Base-by-base conservation (phyloP, 78 protist genomes). In the Capsaspora owczarzaki region DNA sequence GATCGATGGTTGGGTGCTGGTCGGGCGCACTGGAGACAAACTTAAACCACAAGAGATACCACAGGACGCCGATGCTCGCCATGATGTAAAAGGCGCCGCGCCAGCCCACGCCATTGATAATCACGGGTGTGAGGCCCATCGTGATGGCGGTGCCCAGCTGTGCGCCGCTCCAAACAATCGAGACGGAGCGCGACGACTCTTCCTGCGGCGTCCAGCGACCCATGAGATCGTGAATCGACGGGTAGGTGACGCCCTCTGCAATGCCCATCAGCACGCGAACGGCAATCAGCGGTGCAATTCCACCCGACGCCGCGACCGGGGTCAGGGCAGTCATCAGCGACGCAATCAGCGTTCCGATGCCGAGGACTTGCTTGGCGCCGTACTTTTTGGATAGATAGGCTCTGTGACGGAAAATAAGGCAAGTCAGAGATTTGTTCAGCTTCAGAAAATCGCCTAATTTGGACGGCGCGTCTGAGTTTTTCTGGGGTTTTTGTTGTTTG, bases 351-450 rank as follows among this genome's bases (percentile, higher is more conserved):
- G 42, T 61, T 8, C 83, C 83, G 4, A 41, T 0, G 44, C 74
- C 74, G 27, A 80, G 66, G 23, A 80, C 83, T 19, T 44, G n/a
- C 40, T 63, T 47, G 49, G 76, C 83, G 23, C 83, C 83, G 74
- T 70, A 63, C 23, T 61, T 63, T 3, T 31, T 6, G 8, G 83
- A 47, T 10, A 80, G 25, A 53, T 63, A 10, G 3, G 74, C 76
- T 14, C 83, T 61, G 41, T 75, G 75, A 5, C n/a, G n/a, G n/a
- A n/a, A n/a, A n/a, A n/a, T n/a, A n/a, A n/a, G n/a, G n/a, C n/a
- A n/a, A n/a, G n/a, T n/a, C n/a, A n/a, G n/a, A n/a, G n/a, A n/a
- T n/a, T n/a, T n/a, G n/a, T n/a, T n/a, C n/a, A n/a, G n/a, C n/a
- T n/a, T n/a, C n/a, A n/a, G n/a, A n/a, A n/a, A n/a, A n/a, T n/a